Percentiles rank a stretch among this genome's conserved stretches.
Evolutionary conservation across 805 yeast genomes (phyloP).

Genomic region (Pichia rugopelliculosa): DNA sequence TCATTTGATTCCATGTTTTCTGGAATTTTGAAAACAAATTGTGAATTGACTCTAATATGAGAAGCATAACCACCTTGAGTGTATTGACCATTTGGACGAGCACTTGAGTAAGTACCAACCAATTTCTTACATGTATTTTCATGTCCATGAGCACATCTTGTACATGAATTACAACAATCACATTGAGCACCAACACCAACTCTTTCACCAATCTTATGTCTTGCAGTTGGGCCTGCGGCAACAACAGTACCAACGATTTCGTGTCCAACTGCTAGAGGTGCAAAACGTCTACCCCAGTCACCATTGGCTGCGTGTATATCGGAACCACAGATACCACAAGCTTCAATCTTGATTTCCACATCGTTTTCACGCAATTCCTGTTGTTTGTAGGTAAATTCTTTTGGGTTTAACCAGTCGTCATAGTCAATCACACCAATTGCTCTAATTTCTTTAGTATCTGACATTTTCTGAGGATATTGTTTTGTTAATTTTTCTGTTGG

Average conservation of each 20-base stretch:
- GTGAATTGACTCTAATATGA: slow-evolving; percentile 36
- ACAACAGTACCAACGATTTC: slow-evolving; percentile 39
- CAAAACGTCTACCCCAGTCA: slow-evolving; percentile 14
- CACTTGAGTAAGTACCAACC: slow-evolving; percentile 45
- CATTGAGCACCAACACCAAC: slow-evolving; percentile 46
- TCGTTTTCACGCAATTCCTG: slow-evolving; percentile 18
- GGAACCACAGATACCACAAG: slow-evolving; percentile 45
- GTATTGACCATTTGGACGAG: slow-evolving; percentile 37
- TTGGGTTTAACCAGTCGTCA: slow-evolving; percentile 14
- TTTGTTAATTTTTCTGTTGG: neutral
- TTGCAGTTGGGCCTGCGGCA: slow-evolving; percentile 29
- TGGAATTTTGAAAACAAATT: slow-evolving; percentile 41
- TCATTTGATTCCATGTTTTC: slow-evolving; percentile 32
- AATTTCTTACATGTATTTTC: slow-evolving; percentile 43
- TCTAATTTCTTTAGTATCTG: slow-evolving; percentile 6
- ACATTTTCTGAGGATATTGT: neutral
- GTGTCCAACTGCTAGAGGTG: slow-evolving; percentile 34
- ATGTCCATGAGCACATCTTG: slow-evolving; percentile 30
- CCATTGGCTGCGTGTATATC: slow-evolving; percentile 40
- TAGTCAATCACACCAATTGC: slow-evolving; percentile 17
- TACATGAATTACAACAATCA: slow-evolving; percentile 33
- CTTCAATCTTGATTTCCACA: slow-evolving; percentile 38
- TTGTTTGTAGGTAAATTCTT: slow-evolving; percentile 15
- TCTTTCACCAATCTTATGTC: slow-evolving; percentile 39
- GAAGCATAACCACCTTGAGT: slow-evolving; percentile 46